phyloP scores from a whole-genome alignment of 2,329 filamentous ascomycete species.

The Fusarium sterilihyphosum region DNA sequence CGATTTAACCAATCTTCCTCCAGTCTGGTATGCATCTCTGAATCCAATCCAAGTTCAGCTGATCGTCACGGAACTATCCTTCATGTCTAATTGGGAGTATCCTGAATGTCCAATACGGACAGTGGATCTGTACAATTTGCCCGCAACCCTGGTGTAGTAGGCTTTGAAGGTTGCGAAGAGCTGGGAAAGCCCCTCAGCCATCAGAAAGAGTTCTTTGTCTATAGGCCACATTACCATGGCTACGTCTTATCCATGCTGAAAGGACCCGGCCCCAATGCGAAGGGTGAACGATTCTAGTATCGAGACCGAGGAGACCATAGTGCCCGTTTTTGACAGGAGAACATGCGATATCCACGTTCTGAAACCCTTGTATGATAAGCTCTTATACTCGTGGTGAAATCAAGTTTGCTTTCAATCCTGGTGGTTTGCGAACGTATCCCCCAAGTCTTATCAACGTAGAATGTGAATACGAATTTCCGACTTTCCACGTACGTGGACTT shows the following conservation, averaged over 20 bases:
- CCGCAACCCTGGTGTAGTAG: not conserved
- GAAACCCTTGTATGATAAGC: not conserved
- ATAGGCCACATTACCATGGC: conserved; percentile 68
- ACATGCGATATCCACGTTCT: not conserved
- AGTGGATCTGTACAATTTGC: not conserved
- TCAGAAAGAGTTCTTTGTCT: no score
- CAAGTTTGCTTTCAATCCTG: not conserved
- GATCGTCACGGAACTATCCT: not conserved
- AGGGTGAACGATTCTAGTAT: conserved; percentile 83
- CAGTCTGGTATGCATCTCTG: not conserved
- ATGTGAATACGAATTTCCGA: not conserved
- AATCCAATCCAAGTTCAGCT: no score
- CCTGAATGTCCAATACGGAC: not conserved
- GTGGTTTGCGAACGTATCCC: not conserved
- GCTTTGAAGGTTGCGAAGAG: no score
- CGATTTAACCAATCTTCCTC: not conserved
- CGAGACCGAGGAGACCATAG: conserved; percentile 69
- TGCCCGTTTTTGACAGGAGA: not conserved
- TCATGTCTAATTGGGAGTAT: not conserved
- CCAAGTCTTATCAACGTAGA: not conserved
- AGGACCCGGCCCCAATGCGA: conserved; percentile 81
- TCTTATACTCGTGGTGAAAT: not conserved
- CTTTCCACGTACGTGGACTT: not conserved
- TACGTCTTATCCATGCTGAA: conserved; percentile 69
- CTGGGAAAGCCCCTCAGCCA: rapidly evolving